These are phyloP conservation scores for Rhizopogon salebrosus DNA, from an alignment of 768 basidiomycete genomes.

Conservation along the genomic window DNA sequence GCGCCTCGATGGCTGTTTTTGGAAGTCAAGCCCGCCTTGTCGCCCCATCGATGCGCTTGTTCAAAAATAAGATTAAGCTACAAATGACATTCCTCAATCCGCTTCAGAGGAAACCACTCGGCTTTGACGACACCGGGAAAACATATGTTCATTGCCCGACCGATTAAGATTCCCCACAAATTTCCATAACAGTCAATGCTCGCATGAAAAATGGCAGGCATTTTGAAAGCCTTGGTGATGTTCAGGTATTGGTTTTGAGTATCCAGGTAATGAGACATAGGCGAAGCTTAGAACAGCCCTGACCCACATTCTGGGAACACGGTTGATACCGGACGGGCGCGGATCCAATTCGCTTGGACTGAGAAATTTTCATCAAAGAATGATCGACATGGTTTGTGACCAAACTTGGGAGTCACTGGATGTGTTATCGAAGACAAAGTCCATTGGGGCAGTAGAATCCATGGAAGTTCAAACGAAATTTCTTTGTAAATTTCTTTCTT, in stretches of 20 bases:
- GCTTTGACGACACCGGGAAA: neutral
- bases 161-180: neutral
- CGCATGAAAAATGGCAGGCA: neutral
- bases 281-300: neutral
- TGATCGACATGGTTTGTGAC: no score
- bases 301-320: no score
- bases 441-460: no score
- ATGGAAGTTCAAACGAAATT: no score
- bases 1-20: slow-evolving; percentile 17
- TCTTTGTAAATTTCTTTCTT: no score
- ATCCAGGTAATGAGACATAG: neutral
- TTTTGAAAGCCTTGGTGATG: neutral
- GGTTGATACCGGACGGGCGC: no score
- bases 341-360: no score
- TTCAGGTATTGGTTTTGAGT: neutral
- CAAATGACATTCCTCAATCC: neutral
- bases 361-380: no score
- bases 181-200: neutral
- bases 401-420: no score
- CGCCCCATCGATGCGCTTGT: slow-evolving; percentile 5
- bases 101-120: neutral
- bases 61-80: slow-evolving; percentile 9
- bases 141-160: neutral
- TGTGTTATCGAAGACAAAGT: no score
- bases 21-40: slow-evolving; percentile 4